Percentiles rank a stretch among this genome's conserved stretches.
Conservation (phyloP, 1,139 yeast genomes). For the Geotrichum siamense region DNA sequence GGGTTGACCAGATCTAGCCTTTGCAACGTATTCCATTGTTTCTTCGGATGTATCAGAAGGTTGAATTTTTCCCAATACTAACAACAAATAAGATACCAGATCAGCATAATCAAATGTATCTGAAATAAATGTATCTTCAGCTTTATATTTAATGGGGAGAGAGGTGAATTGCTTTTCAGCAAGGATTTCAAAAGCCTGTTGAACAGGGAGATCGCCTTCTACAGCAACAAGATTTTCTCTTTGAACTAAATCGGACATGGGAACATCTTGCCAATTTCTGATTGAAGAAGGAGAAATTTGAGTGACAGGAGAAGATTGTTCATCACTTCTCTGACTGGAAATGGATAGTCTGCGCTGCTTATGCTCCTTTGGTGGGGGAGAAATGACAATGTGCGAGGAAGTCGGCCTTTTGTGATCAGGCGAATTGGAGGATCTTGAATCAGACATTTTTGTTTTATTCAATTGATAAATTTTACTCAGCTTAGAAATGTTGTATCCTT, state of each 20-base stretch:
- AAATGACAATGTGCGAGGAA: conserved; percentile 6
- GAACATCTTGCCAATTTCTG: conserved; percentile 70
- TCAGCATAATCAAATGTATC: conserved; percentile 85
- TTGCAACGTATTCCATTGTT: conserved; percentile 27
- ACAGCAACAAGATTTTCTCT: conserved; percentile 68
- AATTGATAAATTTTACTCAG: too few relatives aligned
- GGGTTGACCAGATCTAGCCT: conserved; percentile 36
- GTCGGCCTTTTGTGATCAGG: conserved; percentile 9
- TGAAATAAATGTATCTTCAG: conserved; percentile 48
- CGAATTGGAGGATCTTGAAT: conserved; percentile 6
- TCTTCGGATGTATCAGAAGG: conserved; percentile 28
- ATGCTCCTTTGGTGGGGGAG: conserved; percentile 7
- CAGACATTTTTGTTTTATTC: too few relatives aligned
- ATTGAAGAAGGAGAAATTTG: not conserved
- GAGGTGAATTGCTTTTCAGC: conserved; percentile 69
- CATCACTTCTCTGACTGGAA: conserved; percentile 10
- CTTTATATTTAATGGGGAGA: conserved; percentile 52
- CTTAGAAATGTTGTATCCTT: not conserved
- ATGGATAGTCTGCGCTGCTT: conserved; percentile 3
- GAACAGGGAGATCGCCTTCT: conserved; percentile 61
- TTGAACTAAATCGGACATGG: conserved; percentile 67
- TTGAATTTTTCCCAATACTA: conserved; percentile 57
- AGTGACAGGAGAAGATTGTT: conserved; percentile 3
- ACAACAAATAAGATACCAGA: conserved; percentile 70
- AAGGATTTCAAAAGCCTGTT: conserved; percentile 77